Evolutionary conservation across 371 early-diverging fungal species (phyloP).

Genomic region (Amoeboaphelidium protococcarum): DNA sequence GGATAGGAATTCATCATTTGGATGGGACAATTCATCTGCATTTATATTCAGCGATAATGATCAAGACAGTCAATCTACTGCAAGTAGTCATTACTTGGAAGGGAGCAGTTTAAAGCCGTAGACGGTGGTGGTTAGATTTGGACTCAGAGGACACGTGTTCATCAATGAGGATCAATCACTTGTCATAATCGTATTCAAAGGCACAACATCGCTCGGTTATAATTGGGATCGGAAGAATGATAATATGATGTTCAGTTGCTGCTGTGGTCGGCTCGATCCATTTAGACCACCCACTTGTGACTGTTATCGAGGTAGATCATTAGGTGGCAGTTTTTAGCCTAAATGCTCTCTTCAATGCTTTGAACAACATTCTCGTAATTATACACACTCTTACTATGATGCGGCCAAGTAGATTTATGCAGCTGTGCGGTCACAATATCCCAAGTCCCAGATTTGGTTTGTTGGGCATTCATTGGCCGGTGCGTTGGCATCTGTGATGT

Average conservation of each 20-base stretch:
- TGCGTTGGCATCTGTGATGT: conserved; percentile 45
- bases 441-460: conserved; percentile 42
- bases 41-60: no score
- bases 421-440: conserved; percentile 26
- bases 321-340: not conserved
- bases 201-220: conserved; percentile 37
- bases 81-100: no score
- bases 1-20: no score
- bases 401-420: conserved; percentile 6
- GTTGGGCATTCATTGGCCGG: conserved; percentile 90
- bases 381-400: conserved; percentile 6
- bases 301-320: conserved; percentile 15
- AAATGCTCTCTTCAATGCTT: not conserved
- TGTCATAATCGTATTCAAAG: conserved; percentile 62
- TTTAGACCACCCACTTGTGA: conserved; percentile 60
- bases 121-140: no score
- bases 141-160: conserved; percentile 72
- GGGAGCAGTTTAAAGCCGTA: no score
- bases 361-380: conserved; percentile 1
- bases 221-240: conserved; percentile 49
- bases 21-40: no score
- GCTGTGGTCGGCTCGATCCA: conserved; percentile 66
- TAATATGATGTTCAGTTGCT: conserved; percentile 84
- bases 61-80: no score
- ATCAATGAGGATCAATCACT: conserved; percentile 29